Base-by-base conservation (phyloP, 495 filamentous ascomycete genomes). In the Aspergillus incahuasiensis region DNA sequence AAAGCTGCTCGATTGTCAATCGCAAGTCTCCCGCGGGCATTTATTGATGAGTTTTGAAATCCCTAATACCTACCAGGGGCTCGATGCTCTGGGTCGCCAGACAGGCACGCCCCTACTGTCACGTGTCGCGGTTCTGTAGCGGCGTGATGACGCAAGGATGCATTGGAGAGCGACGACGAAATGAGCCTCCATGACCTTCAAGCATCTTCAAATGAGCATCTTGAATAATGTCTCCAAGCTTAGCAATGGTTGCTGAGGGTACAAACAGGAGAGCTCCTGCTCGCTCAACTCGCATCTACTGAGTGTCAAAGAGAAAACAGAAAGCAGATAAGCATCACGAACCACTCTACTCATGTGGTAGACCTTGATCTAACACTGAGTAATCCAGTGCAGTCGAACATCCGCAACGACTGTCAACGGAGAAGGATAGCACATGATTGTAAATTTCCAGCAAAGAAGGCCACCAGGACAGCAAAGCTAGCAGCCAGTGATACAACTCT, bases 261-360 rank as follows among this genome's bases (percentile, higher is more conserved):
- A 46, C 55, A 15, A 28, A 39, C 3, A 57, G 47, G 18, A 68
- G 59, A 38, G 15, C 35, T 6, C 8, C 61, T 34, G 35, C 48
- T 47, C 57, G 61, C 13, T 19, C 53, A 2, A 52, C 61, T 5
- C 24, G 59, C 71, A 22, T 74, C 67, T 52, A 67, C 67, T 1
- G 68, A 70, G 34, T 74, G 70, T 43, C 64, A 70, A 45, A 57
- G 5, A 67, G 71, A 39, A 74, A 72, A 46, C 71, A 74, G 42
- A 72, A 72, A 63, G 69, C 58, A 62, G 62, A 58, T 41, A 24
- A 45, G 20, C 18, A 22, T 5, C 13, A 39, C 9, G 1, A 19
- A 21, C 46, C 30, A 1, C 32, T 7, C 12, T 12, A 12, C 6
- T 38, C 7, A 12, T 19, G n/a, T 32, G 18, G 28, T 15, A 16